Evolutionary conservation across 495 filamentous ascomycete genomes (phyloP).

Genomic region (Neurospora hispaniola): DNA sequence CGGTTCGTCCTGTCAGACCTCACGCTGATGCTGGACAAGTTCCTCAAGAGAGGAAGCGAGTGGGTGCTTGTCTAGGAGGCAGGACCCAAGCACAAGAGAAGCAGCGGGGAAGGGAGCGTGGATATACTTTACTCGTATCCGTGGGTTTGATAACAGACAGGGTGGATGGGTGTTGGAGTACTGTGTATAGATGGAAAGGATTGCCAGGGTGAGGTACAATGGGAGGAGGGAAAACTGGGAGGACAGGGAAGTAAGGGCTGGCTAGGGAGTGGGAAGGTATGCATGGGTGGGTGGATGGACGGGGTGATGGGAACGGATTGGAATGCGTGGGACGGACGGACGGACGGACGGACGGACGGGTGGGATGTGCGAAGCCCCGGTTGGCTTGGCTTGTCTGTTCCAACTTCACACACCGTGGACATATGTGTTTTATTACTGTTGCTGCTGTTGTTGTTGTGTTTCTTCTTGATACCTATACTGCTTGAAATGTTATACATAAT

Average conservation of each 20-base stretch:
- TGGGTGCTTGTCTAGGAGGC: conserved; percentile 56
- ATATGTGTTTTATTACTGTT: neutral
- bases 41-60: conserved; percentile 89
- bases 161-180: neutral
- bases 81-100: neutral
- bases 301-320: no score
- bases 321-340: neutral
- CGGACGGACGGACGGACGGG: neutral
- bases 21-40: conserved; percentile 84
- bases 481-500: neutral
- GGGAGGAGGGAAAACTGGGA: neutral
- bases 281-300: neutral
- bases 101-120: neutral
- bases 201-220: neutral
- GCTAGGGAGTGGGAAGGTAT: neutral
- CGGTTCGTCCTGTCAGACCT: conserved; percentile 85
- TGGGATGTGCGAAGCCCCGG: neutral
- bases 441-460: neutral
- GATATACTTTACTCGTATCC: neutral
- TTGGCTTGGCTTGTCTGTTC: neutral
- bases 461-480: conserved; percentile 1
- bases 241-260: neutral
- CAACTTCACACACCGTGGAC: neutral
- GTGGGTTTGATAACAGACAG: neutral
- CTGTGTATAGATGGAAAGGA: neutral